Percentiles rank a stretch among this genome's conserved stretches.
Conservation (phyloP, 805 yeast genomes). For the Diddensiella caesifluorescens region DNA sequence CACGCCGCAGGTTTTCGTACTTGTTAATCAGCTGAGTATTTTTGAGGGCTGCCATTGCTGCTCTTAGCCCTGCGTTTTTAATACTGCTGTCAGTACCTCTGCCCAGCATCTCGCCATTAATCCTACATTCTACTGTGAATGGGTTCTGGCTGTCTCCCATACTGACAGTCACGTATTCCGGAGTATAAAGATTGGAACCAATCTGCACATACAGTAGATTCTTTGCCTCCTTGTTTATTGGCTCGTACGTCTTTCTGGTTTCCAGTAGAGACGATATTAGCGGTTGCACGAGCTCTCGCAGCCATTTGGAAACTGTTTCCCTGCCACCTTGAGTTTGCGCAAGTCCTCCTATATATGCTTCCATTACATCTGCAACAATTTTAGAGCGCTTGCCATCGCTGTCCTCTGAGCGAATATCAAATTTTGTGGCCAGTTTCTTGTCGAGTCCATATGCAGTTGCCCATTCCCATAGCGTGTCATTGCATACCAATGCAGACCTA, state of each 20-base stretch:
- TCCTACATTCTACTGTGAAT: slow-evolving; percentile 59
- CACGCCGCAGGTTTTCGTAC: slow-evolving; percentile 52
- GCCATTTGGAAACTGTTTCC: slow-evolving; percentile 30
- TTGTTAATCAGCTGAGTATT: slow-evolving; percentile 58
- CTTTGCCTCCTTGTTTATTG: slow-evolving; percentile 62
- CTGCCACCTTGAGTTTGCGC: slow-evolving; percentile 40
- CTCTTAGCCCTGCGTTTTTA: slow-evolving; percentile 75
- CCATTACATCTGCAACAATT: slow-evolving; percentile 82
- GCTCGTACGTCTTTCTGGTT: slow-evolving; percentile 28
- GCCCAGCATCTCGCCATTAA: slow-evolving; percentile 64
- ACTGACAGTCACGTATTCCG: slow-evolving; percentile 48
- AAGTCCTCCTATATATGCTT: slow-evolving; percentile 89
- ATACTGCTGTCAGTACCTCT: slow-evolving; percentile 62
- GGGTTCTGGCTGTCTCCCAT: slow-evolving; percentile 39
- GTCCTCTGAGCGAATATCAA: slow-evolving; percentile 14
- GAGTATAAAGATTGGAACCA: slow-evolving; percentile 65
- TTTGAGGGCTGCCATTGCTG: slow-evolving; percentile 74
- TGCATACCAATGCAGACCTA: slow-evolving; percentile 67
- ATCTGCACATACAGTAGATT: slow-evolving; percentile 62
- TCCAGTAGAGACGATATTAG: slow-evolving; percentile 33
- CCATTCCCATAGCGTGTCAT: slow-evolving; percentile 66
- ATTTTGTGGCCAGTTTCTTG: slow-evolving; percentile 12
- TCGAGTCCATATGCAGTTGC: slow-evolving; percentile 49
- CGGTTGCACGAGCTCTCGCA: slow-evolving; percentile 31
- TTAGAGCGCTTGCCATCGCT: slow-evolving; percentile 40